These are phyloP conservation scores for Cotoneaster glaucophyllus DNA, from an alignment of 306 rosid genomes.

Conservation along the genomic window DNA sequence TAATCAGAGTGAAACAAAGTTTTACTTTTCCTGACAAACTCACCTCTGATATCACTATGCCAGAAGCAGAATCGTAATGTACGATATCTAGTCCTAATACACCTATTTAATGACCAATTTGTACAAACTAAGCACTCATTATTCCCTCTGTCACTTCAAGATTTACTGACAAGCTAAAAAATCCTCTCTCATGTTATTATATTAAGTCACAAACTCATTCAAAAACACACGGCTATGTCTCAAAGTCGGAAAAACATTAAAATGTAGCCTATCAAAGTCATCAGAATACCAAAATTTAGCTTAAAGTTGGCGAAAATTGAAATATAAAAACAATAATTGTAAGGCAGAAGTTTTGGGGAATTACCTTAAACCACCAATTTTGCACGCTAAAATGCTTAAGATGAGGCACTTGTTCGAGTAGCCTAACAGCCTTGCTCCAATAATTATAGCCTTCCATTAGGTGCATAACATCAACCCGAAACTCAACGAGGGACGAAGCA, in stretches of 20 bases:
- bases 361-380: slow-evolving; percentile 4
- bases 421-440: neutral
- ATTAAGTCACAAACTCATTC: neutral
- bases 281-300: neutral
- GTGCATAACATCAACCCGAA: neutral
- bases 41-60: too few relatives aligned
- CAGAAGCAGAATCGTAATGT: too few relatives aligned
- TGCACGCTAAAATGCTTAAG: neutral
- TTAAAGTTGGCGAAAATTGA: too few relatives aligned
- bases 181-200: neutral
- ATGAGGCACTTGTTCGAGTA: neutral
- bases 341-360: too few relatives aligned
- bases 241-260: neutral
- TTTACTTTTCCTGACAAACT: too few relatives aligned
- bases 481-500: neutral
- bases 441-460: neutral
- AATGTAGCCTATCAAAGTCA: neutral
- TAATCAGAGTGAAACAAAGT: too few relatives aligned
- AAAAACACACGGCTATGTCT: neutral
- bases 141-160: neutral
- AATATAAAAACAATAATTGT: neutral
- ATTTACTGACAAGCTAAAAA: neutral
- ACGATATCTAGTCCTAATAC: too few relatives aligned
- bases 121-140: neutral
- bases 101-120: too few relatives aligned